Conservation (phyloP, 345 rosid species). For the Viola odorata region DNA sequence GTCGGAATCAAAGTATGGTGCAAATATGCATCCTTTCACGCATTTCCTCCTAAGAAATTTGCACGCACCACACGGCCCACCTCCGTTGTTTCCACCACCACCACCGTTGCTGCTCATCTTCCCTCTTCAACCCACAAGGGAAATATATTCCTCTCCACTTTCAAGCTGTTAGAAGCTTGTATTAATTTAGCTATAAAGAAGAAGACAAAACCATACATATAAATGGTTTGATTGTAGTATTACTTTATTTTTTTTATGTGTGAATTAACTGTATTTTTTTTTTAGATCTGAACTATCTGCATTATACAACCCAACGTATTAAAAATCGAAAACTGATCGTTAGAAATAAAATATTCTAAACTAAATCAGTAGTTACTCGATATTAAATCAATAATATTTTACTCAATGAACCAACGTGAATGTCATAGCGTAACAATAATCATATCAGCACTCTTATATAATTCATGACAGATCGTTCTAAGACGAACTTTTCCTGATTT, state of each 20-base stretch:
- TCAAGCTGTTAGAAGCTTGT: not conserved
- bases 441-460: too few species aligned
- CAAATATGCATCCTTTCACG: conserved; percentile 68
- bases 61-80: conserved; percentile 91
- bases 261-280: not conserved
- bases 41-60: conserved; percentile 83
- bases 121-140: not conserved
- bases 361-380: too few species aligned
- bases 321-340: too few species aligned
- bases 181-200: not conserved
- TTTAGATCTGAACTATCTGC: not conserved
- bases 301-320: too few species aligned
- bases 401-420: too few species aligned
- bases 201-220: not conserved
- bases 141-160: not conserved
- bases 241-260: not conserved
- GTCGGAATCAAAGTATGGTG: conserved; percentile 83
- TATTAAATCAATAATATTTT: too few species aligned
- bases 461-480: too few species aligned
- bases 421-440: too few species aligned
- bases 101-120: not conserved
- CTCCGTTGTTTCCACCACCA: conserved; percentile 17
- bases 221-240: conserved; percentile 1
- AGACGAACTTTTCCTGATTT: too few species aligned
- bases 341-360: too few species aligned